Conservation (phyloP, 2,329 filamentous ascomycete genomes). For the Colletotrichum tanaceti region DNA sequence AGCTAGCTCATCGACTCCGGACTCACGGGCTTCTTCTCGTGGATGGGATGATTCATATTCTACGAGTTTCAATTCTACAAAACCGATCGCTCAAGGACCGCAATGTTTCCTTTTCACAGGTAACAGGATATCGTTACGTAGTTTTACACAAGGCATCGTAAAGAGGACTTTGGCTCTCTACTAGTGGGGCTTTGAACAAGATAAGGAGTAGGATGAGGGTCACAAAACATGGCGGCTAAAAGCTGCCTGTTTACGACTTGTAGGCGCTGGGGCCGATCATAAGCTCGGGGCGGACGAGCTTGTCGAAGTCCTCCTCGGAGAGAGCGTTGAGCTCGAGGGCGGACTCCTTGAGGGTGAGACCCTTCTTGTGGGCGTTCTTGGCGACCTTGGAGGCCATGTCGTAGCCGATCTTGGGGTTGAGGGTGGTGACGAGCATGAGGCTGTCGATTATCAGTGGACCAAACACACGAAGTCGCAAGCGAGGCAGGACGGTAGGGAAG, state of each 20-base stretch:
- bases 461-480: not conserved
- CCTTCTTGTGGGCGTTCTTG: constrained; percentile 99
- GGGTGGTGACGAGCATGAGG: constrained; percentile 97
- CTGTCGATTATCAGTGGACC: constrained; percentile 58
- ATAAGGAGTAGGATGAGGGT: no score
- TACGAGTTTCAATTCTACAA: constrained; percentile 27
- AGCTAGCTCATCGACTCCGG: not conserved
- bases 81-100: constrained; percentile 33
- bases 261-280: constrained; percentile 86
- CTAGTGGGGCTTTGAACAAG: not conserved
- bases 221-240: constrained; percentile 13
- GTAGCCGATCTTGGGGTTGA: constrained; percentile 97
- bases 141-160: constrained; percentile 26
- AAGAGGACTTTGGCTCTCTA: not conserved
- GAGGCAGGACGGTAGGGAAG: not conserved
- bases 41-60: not conserved
- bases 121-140: constrained; percentile 40
- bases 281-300: constrained; percentile 89
- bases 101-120: constrained; percentile 31
- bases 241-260: constrained; percentile 55
- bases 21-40: not conserved
- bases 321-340: constrained; percentile 93
- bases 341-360: constrained; percentile 90
- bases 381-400: constrained; percentile 97
- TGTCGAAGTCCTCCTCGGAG: constrained; percentile 89